These are phyloP conservation scores for Trichoderma breve DNA, from an alignment of 2,329 filamentous ascomycete genomes.

Conservation along the genomic window DNA sequence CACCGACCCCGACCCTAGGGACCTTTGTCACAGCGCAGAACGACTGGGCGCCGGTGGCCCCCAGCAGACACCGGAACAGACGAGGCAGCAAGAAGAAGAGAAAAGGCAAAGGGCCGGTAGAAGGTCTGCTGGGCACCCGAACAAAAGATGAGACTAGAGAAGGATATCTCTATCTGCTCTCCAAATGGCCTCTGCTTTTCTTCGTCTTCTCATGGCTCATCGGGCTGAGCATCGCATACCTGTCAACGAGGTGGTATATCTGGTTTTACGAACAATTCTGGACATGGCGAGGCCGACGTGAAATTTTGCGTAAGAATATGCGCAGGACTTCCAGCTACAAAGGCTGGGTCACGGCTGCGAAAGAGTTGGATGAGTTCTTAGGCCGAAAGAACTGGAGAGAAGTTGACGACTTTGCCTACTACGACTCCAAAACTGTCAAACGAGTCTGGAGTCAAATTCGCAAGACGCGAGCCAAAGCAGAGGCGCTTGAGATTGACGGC, in stretches of 20 bases:
- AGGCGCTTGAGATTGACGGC: slow-evolving; percentile 46
- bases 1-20: slow-evolving; percentile 33
- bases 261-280: slow-evolving; percentile 88
- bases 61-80: slow-evolving; percentile 55
- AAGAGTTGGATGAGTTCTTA: slow-evolving; percentile 74
- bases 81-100: slow-evolving; percentile 39
- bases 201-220: slow-evolving; percentile 78
- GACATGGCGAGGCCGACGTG: slow-evolving; percentile 79
- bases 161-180: slow-evolving; percentile 81
- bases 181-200: slow-evolving; percentile 89
- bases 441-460: slow-evolving; percentile 74
- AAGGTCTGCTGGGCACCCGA: slow-evolving; percentile 51
- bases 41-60: slow-evolving; percentile 89
- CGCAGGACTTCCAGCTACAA: slow-evolving; percentile 70
- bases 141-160: slow-evolving; percentile 91
- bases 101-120: slow-evolving; percentile 38
- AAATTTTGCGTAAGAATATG: slow-evolving; percentile 68
- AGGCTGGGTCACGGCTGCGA: slow-evolving; percentile 80
- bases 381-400: slow-evolving; percentile 80
- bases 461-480: slow-evolving; percentile 59
- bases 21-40: slow-evolving; percentile 85
- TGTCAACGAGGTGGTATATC: slow-evolving; percentile 84
- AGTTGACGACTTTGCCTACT: slow-evolving; percentile 76
- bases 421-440: slow-evolving; percentile 81
- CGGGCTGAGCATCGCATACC: slow-evolving; percentile 68